These are phyloP conservation scores for Gliomastix tumulicola DNA, from an alignment of 2,329 filamentous ascomycete species.

Conservation along the genomic window DNA sequence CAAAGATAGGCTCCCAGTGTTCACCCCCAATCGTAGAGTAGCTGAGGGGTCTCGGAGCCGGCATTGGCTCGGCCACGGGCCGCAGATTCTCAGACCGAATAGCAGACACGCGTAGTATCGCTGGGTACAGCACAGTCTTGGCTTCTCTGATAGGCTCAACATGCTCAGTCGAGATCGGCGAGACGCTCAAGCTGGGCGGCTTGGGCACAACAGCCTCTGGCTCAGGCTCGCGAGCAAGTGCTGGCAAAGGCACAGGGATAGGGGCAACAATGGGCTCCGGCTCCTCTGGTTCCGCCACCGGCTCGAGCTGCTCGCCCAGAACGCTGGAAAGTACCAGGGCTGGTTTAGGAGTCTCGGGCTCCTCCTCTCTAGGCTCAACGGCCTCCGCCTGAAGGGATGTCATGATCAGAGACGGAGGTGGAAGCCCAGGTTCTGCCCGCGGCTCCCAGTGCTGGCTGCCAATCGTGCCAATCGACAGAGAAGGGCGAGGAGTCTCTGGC, in stretches of 20 bases:
- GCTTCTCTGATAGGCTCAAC: constrained; percentile 15
- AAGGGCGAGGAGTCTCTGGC: constrained; percentile 15
- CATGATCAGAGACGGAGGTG: background rate
- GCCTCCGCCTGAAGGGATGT: background rate
- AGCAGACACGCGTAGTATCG: constrained; percentile 18
- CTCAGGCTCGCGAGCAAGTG: no score
- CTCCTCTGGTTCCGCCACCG: constrained; percentile 11
- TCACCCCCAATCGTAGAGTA: constrained; percentile 15
- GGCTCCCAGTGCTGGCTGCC: constrained; percentile 11
- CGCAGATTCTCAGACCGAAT: constrained; percentile 27
- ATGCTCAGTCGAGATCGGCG: constrained; percentile 14
- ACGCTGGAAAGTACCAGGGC: constrained; percentile 20
- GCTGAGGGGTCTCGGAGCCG: no score
- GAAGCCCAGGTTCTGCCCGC: constrained; percentile 4
- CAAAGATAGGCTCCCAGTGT: constrained; percentile 17
- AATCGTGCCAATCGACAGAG: constrained; percentile 13
- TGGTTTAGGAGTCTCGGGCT: no score
- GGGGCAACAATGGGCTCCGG: no score
- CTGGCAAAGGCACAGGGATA: no score
- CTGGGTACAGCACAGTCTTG: constrained; percentile 3
- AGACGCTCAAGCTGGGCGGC: constrained; percentile 12
- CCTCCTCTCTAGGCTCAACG: no score
- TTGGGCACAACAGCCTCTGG: constrained; percentile 6
- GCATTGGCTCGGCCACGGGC: constrained; percentile 16
- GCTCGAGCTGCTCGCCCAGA: constrained; percentile 17